Evolutionary conservation across 2,329 filamentous ascomycete species (phyloP), one percentile per base, ranked within the genome.

Genomic region (Apiospora marii): DNA sequence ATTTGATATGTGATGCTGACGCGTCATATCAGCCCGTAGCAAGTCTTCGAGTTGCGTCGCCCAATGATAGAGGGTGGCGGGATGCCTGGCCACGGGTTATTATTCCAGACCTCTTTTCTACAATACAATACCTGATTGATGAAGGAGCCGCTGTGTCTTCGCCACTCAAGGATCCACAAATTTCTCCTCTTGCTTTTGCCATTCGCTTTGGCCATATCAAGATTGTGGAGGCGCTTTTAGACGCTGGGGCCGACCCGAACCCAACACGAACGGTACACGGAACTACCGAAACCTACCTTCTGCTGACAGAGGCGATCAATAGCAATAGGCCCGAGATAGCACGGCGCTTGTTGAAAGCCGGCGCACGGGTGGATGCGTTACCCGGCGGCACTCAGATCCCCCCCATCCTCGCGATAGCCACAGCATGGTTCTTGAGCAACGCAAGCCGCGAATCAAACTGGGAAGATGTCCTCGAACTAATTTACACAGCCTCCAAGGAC

Each of bases 381-480:
- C 49, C 49, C 6, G n/a, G 49, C 49, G 49, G 49, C 49, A 51
- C n/a, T 51, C n/a, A n/a, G n/a, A n/a, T n/a, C n/a, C n/a, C n/a
- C n/a, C n/a, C n/a, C n/a, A n/a, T n/a, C n/a, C n/a, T 10, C n/a
- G 49, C n/a, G 6, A 51, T 51, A 51, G 49, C 49, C 8, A 51
- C 49, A 3, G n/a, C n/a, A 27, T 51, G n/a, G n/a, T 51, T 51
- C 6, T 51, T 51, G n/a, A 51, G 6, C n/a, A 51, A 51, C n/a
- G n/a, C n/a, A 51, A 51, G 49, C 49, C 49, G 49, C 49, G 49
- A 51, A 51, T 51, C n/a, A 51, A 51, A 51, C 49, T 51, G n/a
- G 49, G 49, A 51, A 51, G 49, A 51, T 51, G n/a, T 51, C n/a
- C 49, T 51, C 49, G 49, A 51, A n/a, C n/a, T 13, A 51, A 51